Percentiles rank a stretch among this genome's conserved stretches.
phyloP scores from a whole-genome alignment of 352 stramenopile genomes.

The Phytophthora multivora region DNA sequence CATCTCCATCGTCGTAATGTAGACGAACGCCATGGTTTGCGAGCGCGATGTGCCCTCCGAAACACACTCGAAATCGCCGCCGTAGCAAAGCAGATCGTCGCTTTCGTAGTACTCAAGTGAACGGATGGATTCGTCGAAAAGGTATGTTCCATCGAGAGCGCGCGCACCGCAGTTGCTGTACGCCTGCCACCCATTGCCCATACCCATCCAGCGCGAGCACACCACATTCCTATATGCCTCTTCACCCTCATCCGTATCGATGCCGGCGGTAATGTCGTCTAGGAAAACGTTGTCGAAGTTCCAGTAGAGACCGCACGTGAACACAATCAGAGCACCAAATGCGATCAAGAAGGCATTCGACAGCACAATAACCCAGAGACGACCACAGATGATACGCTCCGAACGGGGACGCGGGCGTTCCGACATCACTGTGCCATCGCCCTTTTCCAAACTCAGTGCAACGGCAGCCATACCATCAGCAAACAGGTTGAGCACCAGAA shows the following conservation, averaged over 20 bases:
- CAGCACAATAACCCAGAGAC: constrained; percentile 70
- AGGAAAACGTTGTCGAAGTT: constrained; percentile 69
- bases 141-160: constrained; percentile 36
- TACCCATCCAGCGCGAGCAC: constrained; percentile 61
- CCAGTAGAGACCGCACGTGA: constrained; percentile 67
- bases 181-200: constrained; percentile 46
- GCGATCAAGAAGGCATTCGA: constrained; percentile 71
- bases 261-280: constrained; percentile 51
- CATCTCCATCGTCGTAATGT: constrained; percentile 83
- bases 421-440: constrained; percentile 70
- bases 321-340: constrained; percentile 60
- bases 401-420: constrained; percentile 54
- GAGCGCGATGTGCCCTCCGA: constrained; percentile 64
- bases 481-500: constrained; percentile 98
- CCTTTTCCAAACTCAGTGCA: constrained; percentile 74
- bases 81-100: constrained; percentile 53
- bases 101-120: constrained; percentile 41
- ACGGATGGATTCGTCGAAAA: constrained; percentile 44
- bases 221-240: constrained; percentile 52
- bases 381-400: constrained; percentile 71
- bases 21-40: constrained; percentile 78
- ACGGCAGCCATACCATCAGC: constrained; percentile 91
- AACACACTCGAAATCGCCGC: constrained; percentile 61
- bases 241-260: constrained; percentile 42
- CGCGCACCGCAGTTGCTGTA: constrained; percentile 57